Evolutionary conservation across 139 green algal species (phyloP).

Genomic region (Chlamydomonas incerta): DNA sequence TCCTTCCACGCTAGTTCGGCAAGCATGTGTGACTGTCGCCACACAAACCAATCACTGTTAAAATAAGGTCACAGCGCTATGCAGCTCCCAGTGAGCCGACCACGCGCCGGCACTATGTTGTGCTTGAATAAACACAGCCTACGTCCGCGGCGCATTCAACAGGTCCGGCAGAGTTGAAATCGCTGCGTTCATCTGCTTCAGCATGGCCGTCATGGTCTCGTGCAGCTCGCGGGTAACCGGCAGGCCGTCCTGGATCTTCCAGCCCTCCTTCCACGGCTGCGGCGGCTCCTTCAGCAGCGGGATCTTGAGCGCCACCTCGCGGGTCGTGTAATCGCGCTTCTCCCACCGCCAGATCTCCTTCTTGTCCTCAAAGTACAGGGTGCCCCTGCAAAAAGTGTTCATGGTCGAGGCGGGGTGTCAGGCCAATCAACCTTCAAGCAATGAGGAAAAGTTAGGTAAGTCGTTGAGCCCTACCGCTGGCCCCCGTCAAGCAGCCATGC

Average conservation of each 20-base stretch:
- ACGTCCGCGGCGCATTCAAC: no score
- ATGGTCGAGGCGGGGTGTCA: no score
- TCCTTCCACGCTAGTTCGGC: no score
- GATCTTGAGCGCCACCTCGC: slow-evolving; percentile 43
- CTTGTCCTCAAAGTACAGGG: slow-evolving; percentile 21
- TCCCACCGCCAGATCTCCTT: slow-evolving; percentile 49
- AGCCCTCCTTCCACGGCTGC: slow-evolving; percentile 50
- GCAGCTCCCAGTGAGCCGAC: no score
- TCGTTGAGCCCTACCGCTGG: no score
- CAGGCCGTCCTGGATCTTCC: slow-evolving; percentile 72
- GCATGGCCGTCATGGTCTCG: slow-evolving; percentile 60
- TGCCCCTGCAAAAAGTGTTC: not conserved
- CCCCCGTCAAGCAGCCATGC: no score
- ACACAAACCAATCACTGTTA: no score
- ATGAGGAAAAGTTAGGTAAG: not conserved
- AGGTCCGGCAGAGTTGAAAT: slow-evolving; percentile 48
- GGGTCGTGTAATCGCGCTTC: slow-evolving; percentile 56
- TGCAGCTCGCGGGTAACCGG: slow-evolving; percentile 70
- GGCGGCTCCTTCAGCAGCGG: slow-evolving; percentile 65
- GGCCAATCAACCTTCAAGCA: not conserved
- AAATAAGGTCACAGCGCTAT: no score
- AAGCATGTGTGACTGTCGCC: no score
- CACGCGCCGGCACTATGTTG: no score
- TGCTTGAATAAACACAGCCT: no score
- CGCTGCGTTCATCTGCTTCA: slow-evolving; percentile 75